These are phyloP conservation scores for Kuraishia floccosa DNA, from an alignment of 805 yeast genomes.

Conservation along the genomic window DNA sequence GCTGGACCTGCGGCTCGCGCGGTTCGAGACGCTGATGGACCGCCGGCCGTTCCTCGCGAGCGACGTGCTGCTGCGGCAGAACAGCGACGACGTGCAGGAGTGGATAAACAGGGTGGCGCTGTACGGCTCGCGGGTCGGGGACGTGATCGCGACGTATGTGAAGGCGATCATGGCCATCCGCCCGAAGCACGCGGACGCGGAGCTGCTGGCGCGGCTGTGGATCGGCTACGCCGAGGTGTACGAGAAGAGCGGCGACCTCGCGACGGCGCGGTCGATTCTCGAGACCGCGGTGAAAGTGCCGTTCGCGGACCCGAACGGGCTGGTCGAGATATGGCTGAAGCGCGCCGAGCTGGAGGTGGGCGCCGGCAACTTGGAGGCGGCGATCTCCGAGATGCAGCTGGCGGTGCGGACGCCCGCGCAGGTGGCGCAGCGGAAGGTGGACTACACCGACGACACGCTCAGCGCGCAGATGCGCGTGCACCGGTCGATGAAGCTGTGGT, in stretches of 20 bases:
- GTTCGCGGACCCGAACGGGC: slow-evolving; percentile 46
- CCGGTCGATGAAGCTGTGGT: slow-evolving; percentile 60
- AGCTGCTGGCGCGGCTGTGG: slow-evolving; percentile 53
- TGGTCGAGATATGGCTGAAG: slow-evolving; percentile 56
- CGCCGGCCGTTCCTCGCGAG: slow-evolving; percentile 46
- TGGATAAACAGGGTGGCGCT: slow-evolving; percentile 60
- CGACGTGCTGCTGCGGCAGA: slow-evolving; percentile 55
- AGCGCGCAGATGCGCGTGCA: slow-evolving; percentile 50
- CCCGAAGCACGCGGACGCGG: slow-evolving; percentile 39
- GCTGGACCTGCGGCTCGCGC: slow-evolving; percentile 30
- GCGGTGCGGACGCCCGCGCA: slow-evolving; percentile 16
- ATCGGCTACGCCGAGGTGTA: slow-evolving; percentile 55
- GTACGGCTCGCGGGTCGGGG: slow-evolving; percentile 20
- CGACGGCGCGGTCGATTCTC: slow-evolving; percentile 50
- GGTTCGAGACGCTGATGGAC: slow-evolving; percentile 45
- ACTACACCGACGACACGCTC: slow-evolving; percentile 24
- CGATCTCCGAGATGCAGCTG: slow-evolving; percentile 21
- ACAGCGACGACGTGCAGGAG: slow-evolving; percentile 45
- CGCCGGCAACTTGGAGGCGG: slow-evolving; percentile 28
- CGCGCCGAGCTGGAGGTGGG: slow-evolving; percentile 66
- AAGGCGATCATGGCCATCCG: slow-evolving; percentile 57
- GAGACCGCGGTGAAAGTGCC: slow-evolving; percentile 65
- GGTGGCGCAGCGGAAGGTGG: slow-evolving; percentile 3
- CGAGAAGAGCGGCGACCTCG: slow-evolving; percentile 38
- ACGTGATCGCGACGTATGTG: slow-evolving; percentile 46